phyloP scores from a whole-genome alignment of 2,329 filamentous ascomycete species.

The Ciborinia camelliae region DNA sequence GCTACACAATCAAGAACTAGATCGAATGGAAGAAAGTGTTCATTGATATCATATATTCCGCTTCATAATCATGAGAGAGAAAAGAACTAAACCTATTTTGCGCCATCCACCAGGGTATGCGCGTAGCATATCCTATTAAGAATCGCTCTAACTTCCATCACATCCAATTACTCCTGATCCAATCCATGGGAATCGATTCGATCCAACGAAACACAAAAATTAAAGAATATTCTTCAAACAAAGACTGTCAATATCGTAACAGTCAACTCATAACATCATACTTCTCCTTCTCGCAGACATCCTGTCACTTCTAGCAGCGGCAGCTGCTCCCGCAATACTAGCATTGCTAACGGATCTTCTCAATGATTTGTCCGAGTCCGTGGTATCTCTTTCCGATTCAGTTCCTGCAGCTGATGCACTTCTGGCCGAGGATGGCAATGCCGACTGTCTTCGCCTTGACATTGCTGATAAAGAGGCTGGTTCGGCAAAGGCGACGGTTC shows the following conservation, averaged over 20 bases:
- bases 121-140: not conserved
- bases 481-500: constrained; percentile 25
- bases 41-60: constrained; percentile 36
- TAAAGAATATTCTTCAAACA: constrained; percentile 17
- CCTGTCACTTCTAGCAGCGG: constrained; percentile 32
- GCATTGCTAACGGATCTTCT: constrained; percentile 26
- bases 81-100: constrained; percentile 7
- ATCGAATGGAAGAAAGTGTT: constrained; percentile 23
- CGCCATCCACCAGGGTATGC: constrained; percentile 11
- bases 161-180: constrained; percentile 10
- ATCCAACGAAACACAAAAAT: constrained; percentile 9
- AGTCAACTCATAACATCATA: constrained; percentile 39
- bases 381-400: constrained; percentile 19
- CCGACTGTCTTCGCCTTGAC: constrained; percentile 34
- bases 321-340: constrained; percentile 22
- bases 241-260: constrained; percentile 15
- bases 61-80: constrained; percentile 23
- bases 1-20: not conserved
- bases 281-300: constrained; percentile 36
- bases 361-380: constrained; percentile 25
- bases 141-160: constrained; percentile 10
- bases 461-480: constrained; percentile 32
- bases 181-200: not conserved
- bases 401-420: constrained; percentile 21
- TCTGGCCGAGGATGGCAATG: constrained; percentile 26